These are phyloP conservation scores for Alternaria sp. DNA, from an alignment of 2,329 filamentous ascomycete species.

Conservation along the genomic window DNA sequence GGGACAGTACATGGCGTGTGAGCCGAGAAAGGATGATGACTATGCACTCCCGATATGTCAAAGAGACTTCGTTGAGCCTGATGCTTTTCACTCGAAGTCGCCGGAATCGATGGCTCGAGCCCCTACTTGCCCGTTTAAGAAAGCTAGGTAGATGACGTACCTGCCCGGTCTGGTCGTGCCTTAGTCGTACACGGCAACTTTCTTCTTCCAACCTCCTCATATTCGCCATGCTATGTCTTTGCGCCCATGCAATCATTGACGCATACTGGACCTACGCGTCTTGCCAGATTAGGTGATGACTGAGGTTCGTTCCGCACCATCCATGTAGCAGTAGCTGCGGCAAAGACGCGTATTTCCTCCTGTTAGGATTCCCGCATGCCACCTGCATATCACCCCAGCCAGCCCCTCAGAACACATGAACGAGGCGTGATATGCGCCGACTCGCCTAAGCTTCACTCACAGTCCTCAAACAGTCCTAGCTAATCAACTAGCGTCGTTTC, in stretches of 20 bases:
- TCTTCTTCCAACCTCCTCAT: neutral
- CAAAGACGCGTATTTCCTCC: neutral
- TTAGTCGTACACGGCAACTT: neutral
- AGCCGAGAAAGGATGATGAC: neutral
- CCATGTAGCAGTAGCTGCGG: neutral
- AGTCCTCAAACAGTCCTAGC: neutral
- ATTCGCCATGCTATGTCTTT: neutral
- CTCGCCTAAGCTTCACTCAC: neutral
- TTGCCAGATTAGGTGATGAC: neutral
- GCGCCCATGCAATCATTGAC: neutral
- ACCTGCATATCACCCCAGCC: slow-evolving; percentile 3
- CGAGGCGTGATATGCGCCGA: neutral
- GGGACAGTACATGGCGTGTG: neutral
- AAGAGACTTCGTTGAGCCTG: neutral
- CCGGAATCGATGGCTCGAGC: neutral
- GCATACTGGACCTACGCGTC: neutral
- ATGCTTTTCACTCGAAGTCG: neutral
- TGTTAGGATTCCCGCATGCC: slow-evolving; percentile 4
- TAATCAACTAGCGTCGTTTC: neutral
- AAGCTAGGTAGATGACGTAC: neutral
- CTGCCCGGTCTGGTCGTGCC: neutral
- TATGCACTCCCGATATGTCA: neutral
- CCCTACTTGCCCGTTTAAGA: neutral
- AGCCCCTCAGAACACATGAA: neutral
- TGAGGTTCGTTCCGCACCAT: neutral